Conservation (phyloP, 805 yeast species). For the Kregervanrija fluxuum region DNA sequence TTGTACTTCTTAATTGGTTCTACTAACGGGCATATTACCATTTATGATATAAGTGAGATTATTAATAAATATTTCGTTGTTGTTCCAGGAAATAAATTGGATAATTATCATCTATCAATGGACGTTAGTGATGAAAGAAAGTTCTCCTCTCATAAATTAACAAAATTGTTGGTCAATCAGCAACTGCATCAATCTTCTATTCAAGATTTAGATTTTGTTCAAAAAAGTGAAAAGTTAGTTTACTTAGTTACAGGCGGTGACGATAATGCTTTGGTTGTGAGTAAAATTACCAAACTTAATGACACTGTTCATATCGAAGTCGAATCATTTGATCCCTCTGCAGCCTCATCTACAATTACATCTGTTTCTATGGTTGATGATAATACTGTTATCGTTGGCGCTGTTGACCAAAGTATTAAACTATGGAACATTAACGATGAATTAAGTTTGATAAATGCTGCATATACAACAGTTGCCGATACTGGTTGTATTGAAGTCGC, state of each 20-base stretch:
- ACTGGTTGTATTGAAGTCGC: constrained; percentile 64
- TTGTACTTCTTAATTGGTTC: constrained; percentile 50
- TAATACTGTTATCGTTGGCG: constrained; percentile 44
- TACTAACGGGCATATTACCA: constrained; percentile 73
- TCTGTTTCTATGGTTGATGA: constrained; percentile 37
- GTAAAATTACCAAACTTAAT: constrained; percentile 23
- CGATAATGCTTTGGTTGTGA: constrained; percentile 64
- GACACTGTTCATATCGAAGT: constrained; percentile 21
- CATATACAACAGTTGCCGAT: constrained; percentile 82
- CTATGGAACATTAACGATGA: constrained; percentile 44
- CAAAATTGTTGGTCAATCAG: constrained; percentile 30
- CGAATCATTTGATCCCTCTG: constrained; percentile 36
- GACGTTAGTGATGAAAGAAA: not conserved
- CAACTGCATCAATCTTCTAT: constrained; percentile 82
- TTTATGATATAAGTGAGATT: constrained; percentile 45
- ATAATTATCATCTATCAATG: not conserved
- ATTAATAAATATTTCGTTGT: constrained; percentile 7
- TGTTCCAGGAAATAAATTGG: not conserved
- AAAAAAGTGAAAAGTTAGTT: constrained; percentile 3
- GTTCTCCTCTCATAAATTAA: constrained; percentile 4
- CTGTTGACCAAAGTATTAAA: constrained; percentile 78
- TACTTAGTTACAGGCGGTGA: constrained; percentile 80
- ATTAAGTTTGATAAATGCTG: constrained; percentile 30
- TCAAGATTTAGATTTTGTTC: constrained; percentile 43
- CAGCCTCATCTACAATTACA: constrained; percentile 87